These are phyloP conservation scores for Auriscalpium microsporum DNA, from an alignment of 768 basidiomycete species.

Conservation along the genomic window DNA sequence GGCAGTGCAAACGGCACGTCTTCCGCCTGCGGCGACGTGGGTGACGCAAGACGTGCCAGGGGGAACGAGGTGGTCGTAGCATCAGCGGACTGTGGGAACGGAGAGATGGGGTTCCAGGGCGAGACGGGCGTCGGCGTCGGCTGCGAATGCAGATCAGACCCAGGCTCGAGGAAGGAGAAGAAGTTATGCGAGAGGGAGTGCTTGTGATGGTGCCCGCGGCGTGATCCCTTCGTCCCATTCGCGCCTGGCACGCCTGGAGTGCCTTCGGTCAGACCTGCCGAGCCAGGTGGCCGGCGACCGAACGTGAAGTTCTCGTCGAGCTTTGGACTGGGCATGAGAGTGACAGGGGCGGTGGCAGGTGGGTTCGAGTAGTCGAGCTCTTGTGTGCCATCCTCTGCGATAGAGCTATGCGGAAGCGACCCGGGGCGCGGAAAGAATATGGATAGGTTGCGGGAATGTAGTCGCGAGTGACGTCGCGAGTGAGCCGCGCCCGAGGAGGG, in stretches of 20 bases:
- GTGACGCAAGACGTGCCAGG: not conserved
- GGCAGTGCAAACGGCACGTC: not conserved
- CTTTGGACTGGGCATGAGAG: slow-evolving; percentile 35
- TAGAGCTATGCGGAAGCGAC: slow-evolving; percentile 45
- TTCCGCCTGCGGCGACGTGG: not conserved
- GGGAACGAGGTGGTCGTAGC: not conserved
- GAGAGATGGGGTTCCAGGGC: slow-evolving; percentile 57
- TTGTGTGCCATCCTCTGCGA: slow-evolving; percentile 60
- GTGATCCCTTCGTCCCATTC: slow-evolving; percentile 19
- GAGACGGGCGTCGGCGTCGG: slow-evolving; percentile 57
- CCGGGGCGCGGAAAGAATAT: slow-evolving; percentile 86
- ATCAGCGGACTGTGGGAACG: slow-evolving; percentile 19
- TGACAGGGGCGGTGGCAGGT: slow-evolving; percentile 15
- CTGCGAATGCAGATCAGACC: slow-evolving; percentile 45
- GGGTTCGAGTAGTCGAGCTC: slow-evolving; percentile 28
- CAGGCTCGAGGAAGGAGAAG: slow-evolving; percentile 90
- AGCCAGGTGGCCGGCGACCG: slow-evolving; percentile 42
- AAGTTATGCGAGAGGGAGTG: slow-evolving; percentile 93
- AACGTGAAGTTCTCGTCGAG: slow-evolving; percentile 55
- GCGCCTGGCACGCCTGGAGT: too few relatives aligned
- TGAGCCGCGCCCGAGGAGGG: slow-evolving; percentile 24
- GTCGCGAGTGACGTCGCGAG: slow-evolving; percentile 47
- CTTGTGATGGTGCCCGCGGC: slow-evolving; percentile 83
- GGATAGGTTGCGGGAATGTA: slow-evolving; percentile 88
- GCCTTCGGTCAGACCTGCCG: too few relatives aligned